Conservation (phyloP, 345 rosid species). For the Acer campestre region DNA sequence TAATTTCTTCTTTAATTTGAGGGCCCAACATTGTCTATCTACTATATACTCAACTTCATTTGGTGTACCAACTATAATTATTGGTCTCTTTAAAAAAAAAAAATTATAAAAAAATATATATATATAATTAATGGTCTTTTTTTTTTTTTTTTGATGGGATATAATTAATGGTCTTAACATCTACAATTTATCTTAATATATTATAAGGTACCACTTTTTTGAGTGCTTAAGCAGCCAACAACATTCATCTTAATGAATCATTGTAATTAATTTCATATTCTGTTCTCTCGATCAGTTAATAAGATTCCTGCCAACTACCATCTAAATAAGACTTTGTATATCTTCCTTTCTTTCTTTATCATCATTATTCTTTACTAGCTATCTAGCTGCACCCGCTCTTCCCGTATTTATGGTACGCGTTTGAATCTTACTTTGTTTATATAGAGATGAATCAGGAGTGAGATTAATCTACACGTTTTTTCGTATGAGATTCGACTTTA, state of each 20-base stretch:
- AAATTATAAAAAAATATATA: no score
- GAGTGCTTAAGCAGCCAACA: not conserved
- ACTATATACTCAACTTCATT: constrained; percentile 2
- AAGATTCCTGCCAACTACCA: constrained; percentile 1
- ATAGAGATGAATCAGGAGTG: no score
- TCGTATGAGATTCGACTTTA: no score
- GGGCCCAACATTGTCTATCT: no score
- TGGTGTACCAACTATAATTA: not conserved
- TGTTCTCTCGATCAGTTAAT: no score
- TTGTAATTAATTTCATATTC: no score
- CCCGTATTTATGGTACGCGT: no score
- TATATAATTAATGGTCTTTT: not conserved
- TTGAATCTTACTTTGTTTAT: no score
- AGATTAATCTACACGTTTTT: no score
- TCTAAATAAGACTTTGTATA: not conserved
- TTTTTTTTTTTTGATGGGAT: no score
- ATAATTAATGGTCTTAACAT: not conserved
- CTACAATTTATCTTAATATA: not conserved
- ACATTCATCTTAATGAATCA: not conserved
- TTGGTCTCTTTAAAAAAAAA: no score
- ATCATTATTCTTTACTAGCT: no score
- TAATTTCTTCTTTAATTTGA: not conserved
- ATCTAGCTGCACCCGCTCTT: not conserved
- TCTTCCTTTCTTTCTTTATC: not conserved
- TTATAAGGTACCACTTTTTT: not conserved